Evolutionary conservation across 1,139 yeast species (phyloP), one percentile per base, ranked within the genome.

Genomic region (Ogataea hybrid): DNA sequence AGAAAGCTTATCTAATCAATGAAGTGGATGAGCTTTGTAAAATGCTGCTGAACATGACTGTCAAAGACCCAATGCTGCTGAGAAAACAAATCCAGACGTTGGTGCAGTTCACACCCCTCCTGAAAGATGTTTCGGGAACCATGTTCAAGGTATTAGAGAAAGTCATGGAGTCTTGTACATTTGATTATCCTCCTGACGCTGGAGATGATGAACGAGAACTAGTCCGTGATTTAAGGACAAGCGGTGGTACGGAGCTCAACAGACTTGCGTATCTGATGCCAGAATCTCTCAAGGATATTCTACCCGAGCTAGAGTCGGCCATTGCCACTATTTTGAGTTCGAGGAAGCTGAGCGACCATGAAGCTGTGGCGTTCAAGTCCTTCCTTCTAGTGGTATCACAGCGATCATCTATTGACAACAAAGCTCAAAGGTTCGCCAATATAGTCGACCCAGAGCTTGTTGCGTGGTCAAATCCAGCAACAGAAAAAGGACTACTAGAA

Each of bases 251-350:
- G 0, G 99, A 94, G 63, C 71, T 94, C 44, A 92, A 92, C 62
- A 72, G 98, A 55, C 72, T 92, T 63, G 97, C 97, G 1, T 85
- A 89, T 58, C 75, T 92, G 62, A 90, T 92, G 85, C 97, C 98
- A 0, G 95, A 86, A 54, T 78, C 95, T 1, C 71, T 92, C 54
- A 86, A 84, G 62, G 79, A 77, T 47, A 88, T 90, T 15, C 83
- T 87, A 51, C 77, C 76, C 43, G 96, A 90, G 54, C 69, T 92
- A 43, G 97, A 92, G 59, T 74, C 71, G 39, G 97, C 86, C 0
- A 83, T 92, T 41, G 79, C 87, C 3, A 77, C 76, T 38, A 81
- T 90, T 20, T 67, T 90, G 48, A 74, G 79, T 5, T 72, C 84
- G 3, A 75, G 79, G 49, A 85, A 87, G 56, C 77, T 92, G 3